Conservation (phyloP, 23 red algal species). For the Gracilariopsis chorda region DNA sequence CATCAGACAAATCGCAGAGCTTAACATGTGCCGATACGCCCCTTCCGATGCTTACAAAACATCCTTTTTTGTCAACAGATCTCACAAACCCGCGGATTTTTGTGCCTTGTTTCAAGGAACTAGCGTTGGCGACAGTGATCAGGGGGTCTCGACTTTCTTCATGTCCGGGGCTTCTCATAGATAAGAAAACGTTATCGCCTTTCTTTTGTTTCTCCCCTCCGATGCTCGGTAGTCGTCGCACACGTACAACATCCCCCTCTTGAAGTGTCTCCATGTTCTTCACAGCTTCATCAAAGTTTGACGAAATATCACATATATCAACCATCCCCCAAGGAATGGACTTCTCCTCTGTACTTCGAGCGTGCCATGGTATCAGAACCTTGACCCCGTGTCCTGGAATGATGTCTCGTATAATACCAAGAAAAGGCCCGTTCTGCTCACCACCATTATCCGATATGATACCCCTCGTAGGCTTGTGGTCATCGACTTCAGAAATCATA, state of each 20-base stretch:
- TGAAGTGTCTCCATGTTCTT: background rate
- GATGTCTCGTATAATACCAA: slow-evolving; percentile 16
- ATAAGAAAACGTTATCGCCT: background rate
- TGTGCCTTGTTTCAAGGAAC: slow-evolving; percentile 9
- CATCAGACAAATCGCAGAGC: slow-evolving; percentile 75
- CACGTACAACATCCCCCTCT: slow-evolving; percentile 40
- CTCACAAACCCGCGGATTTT: slow-evolving; percentile 79
- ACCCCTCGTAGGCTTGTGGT: background rate
- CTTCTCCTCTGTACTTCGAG: background rate
- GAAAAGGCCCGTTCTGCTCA: background rate
- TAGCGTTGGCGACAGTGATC: background rate
- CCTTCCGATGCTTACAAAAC: slow-evolving; percentile 70
- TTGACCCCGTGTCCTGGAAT: slow-evolving; percentile 35
- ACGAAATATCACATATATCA: slow-evolving; percentile 42
- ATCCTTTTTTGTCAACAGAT: slow-evolving; percentile 65
- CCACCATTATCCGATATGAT: slow-evolving; percentile 51
- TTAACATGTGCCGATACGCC: slow-evolving; percentile 50
- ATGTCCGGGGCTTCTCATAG: background rate
- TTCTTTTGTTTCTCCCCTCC: background rate
- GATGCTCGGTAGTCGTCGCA: background rate
- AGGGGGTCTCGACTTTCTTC: background rate
- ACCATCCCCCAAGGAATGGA: slow-evolving; percentile 36
- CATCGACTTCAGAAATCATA: background rate
- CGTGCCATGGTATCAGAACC: slow-evolving; percentile 52
- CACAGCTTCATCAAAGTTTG: slow-evolving; percentile 46